Percentiles rank a stretch among this genome's conserved stretches.
These are phyloP conservation scores for Saccharomyces cerevisiae DNA, from an alignment of 805 yeast genomes.

Conservation along the genomic window DNA sequence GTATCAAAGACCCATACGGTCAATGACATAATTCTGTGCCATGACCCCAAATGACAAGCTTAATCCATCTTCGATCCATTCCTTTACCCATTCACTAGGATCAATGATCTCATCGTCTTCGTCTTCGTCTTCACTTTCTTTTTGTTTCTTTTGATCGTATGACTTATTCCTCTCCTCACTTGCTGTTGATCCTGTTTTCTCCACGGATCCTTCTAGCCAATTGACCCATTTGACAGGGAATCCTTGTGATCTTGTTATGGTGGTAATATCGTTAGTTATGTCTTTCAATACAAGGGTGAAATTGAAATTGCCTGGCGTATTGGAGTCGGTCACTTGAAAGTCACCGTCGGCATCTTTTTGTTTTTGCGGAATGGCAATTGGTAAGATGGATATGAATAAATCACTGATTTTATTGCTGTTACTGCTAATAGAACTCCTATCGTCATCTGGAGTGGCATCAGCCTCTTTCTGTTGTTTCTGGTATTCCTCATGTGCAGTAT, in stretches of 20 bases:
- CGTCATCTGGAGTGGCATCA: slow-evolving; percentile 13
- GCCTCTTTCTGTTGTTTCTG: slow-evolving; percentile 21
- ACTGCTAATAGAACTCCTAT: slow-evolving; percentile 9
- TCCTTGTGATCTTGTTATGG: slow-evolving; percentile 76
- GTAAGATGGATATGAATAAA: slow-evolving; percentile 62
- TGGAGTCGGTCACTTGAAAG: slow-evolving; percentile 32
- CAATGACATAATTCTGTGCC: slow-evolving; percentile 85
- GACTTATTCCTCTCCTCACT: slow-evolving; percentile 9
- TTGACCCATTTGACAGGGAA: slow-evolving; percentile 84
- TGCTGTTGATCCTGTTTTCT: slow-evolving; percentile 6
- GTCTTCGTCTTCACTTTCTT: slow-evolving; percentile 25
- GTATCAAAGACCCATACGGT: slow-evolving; percentile 48
- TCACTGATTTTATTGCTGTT: slow-evolving; percentile 39
- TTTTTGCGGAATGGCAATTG: slow-evolving; percentile 34
- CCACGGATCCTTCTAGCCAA: slow-evolving; percentile 56
- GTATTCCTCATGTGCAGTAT: slow-evolving; percentile 25
- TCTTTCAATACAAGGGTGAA: slow-evolving; percentile 75
- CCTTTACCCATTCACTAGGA: slow-evolving; percentile 75
- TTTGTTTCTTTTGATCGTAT: slow-evolving; percentile 17
- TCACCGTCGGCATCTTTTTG: slow-evolving; percentile 16
- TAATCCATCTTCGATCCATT: slow-evolving; percentile 74
- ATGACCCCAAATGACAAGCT: slow-evolving; percentile 73
- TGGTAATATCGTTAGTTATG: slow-evolving; percentile 63
- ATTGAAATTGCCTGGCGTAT: slow-evolving; percentile 48
- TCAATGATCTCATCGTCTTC: slow-evolving; percentile 46